phyloP scores from a whole-genome alignment of 75 land plant species.

The Isoetes taiwanensis region DNA sequence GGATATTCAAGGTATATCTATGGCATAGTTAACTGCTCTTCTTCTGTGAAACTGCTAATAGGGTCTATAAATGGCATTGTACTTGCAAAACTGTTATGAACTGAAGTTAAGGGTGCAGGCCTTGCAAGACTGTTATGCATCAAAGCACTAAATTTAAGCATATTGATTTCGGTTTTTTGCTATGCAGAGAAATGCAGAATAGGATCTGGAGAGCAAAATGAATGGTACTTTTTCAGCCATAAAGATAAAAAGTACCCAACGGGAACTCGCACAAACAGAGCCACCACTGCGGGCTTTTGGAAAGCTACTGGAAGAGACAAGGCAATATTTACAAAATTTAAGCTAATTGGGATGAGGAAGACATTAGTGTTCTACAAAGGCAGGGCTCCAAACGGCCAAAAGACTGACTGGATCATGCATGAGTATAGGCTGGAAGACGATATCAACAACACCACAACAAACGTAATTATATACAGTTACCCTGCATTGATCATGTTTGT shows the following conservation, averaged over 20 bases:
- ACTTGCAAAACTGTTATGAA: background rate
- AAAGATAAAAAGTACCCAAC: conserved; percentile 29
- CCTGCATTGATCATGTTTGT: conserved; percentile 7
- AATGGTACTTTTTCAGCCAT: conserved; percentile 28
- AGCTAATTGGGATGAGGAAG: conserved; percentile 6
- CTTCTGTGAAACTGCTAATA: too few species aligned
- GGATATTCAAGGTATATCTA: conserved; percentile 42
- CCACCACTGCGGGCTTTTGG: conserved; percentile 47
- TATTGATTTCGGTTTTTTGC: background rate
- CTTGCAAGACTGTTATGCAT: background rate
- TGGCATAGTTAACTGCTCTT: background rate
- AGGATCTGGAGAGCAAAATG: conserved; percentile 48
- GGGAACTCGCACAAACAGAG: conserved; percentile 40
- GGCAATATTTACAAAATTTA: background rate
- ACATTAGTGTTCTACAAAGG: conserved; percentile 11
- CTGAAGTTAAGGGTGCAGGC: background rate
- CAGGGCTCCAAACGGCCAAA: conserved; percentile 1
- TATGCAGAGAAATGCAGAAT: conserved; percentile 48
- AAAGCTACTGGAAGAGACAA: conserved; percentile 55
- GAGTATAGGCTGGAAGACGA: conserved; percentile 5
- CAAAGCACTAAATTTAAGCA: background rate
- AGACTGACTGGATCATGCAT: conserved; percentile 6
- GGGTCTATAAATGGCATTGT: background rate
- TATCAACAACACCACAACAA: conserved; percentile 9
- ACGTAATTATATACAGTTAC: background rate